Conservation (phyloP, 495 filamentous ascomycete genomes). For the Penicillium riverlandense region DNA sequence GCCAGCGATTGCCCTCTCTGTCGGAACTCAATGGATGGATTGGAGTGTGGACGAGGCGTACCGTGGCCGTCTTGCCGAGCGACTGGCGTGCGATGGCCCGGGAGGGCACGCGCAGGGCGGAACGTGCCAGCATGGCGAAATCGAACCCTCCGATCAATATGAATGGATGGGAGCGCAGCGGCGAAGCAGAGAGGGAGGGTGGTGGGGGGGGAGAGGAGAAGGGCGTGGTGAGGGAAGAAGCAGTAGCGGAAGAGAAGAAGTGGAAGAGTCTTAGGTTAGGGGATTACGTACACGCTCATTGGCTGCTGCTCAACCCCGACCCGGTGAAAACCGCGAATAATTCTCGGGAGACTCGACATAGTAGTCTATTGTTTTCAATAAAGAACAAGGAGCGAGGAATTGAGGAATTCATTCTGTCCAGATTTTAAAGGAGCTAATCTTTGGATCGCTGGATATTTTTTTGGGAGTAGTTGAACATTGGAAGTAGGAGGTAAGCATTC, state of each 20-base stretch:
- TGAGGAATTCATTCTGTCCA: too few species aligned
- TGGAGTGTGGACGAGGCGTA: slow-evolving; percentile 26
- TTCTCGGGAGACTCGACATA: slow-evolving; percentile 15
- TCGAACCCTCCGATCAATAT: slow-evolving; percentile 35
- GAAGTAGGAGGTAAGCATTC: too few species aligned
- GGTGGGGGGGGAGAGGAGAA: slow-evolving; percentile 19
- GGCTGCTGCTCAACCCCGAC: too few species aligned
- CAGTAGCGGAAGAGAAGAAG: slow-evolving; percentile 32
- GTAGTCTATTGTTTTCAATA: too few species aligned
- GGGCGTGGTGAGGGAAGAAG: slow-evolving; percentile 28
- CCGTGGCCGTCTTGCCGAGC: slow-evolving; percentile 43
- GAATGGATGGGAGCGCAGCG: slow-evolving; percentile 23
- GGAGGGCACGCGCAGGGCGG: slow-evolving; percentile 72
- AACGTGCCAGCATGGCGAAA: slow-evolving; percentile 75
- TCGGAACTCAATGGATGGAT: slow-evolving; percentile 24
- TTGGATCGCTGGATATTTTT: too few species aligned
- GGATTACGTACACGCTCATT: too few species aligned
- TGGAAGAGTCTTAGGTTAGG: slow-evolving; percentile 11
- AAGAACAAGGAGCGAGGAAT: too few species aligned
- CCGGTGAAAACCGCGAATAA: slow-evolving; percentile 31
- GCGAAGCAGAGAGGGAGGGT: slow-evolving; percentile 13
- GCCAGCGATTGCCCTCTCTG: slow-evolving; percentile 24
- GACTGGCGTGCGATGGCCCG: slow-evolving; percentile 56
- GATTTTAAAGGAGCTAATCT: too few species aligned
- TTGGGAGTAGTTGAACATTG: too few species aligned